Base-by-base conservation (phyloP, 2,329 filamentous ascomycete species). In the Calonectria ilicicola region DNA sequence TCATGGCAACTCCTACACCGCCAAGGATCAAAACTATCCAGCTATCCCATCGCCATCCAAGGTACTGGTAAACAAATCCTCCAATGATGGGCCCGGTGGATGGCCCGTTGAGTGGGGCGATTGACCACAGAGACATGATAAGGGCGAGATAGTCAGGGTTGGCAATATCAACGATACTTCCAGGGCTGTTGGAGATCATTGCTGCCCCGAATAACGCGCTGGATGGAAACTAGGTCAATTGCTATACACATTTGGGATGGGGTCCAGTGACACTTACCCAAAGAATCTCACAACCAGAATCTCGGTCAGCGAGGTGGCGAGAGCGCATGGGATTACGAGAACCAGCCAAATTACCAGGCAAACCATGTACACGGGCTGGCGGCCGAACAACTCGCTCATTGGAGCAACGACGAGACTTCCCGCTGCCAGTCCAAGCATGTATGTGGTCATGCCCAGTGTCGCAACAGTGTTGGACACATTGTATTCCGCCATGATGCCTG, bases 1-100 rank as follows among this genome's bases (percentile, higher is more conserved):
- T 89, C 75, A 92, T 84, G 23, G 89, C 73, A 69, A 92, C 89
- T 0, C 91, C 91, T 0, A 89, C 86, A 1, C 90, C 94, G 0
- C 90, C 89, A 12, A 95, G 87, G 65, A 97, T 96, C 79, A 96
- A 84, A 10, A 93, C 90, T 23, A 97, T 88, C 93, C 94, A 98
- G 80, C 94, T 94, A 44, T 93, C 93, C 95, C 95, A 98, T 35
- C 95, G 86, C 96, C 96, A 98, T 14, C 95, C 95, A 2, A 97
- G 86, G 74, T 93, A 91, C 82, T 95, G 88, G 76, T 80, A 86
- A 21, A 84, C 80, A 77, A 98, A 97, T 0, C 95, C 95, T 26
- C 95, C 95, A 40, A 98, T 92, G 1, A 81, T 69, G 26, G 76
- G 75, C 1, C 83, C 80, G 63, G 82, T 79, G 74, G 79, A 78